A percentile compares a stretch with the other conserved stretches of the same genome.
These are phyloP conservation scores for Mortierella sp. DNA, from an alignment of 371 early-diverging fungal genomes.

Conservation along the genomic window DNA sequence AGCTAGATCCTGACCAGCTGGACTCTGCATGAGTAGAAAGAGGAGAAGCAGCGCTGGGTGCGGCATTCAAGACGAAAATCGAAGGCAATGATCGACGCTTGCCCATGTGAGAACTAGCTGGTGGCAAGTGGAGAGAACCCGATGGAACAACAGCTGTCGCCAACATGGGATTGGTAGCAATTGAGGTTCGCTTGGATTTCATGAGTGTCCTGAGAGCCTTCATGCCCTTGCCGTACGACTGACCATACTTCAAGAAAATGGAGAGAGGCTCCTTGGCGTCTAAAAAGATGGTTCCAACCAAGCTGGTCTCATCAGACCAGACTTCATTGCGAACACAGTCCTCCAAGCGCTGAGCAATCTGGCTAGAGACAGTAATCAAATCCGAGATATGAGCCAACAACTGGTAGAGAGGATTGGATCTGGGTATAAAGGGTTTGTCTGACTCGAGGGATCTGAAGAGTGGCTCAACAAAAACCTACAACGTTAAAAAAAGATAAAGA, in stretches of 20 bases:
- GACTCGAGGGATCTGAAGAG: constrained; percentile 39
- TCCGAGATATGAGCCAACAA: constrained; percentile 38
- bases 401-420: constrained; percentile 46
- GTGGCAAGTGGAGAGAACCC: background rate
- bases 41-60: background rate
- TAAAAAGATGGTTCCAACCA: constrained; percentile 50
- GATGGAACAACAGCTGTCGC: background rate
- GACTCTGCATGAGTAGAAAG: background rate
- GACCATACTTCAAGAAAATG: constrained; percentile 54
- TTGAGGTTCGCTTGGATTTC: constrained; percentile 43
- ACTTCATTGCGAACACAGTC: constrained; percentile 51
- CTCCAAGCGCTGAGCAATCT: constrained; percentile 26
- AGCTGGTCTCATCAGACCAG: constrained; percentile 45
- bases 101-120: constrained; percentile 29
- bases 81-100: constrained; percentile 44
- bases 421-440: constrained; percentile 53
- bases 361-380: constrained; percentile 35
- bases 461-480: constrained; percentile 48
- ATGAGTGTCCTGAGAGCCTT: constrained; percentile 44
- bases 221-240: constrained; percentile 57
- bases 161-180: background rate
- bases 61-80: constrained; percentile 24
- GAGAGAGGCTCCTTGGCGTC: constrained; percentile 50
- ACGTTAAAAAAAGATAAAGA: background rate
- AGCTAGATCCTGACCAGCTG: constrained; percentile 4